Evolutionary conservation across 108 stramenopile species (phyloP), one percentile per base, ranked within the genome.

Genomic region (Parmales sp.): DNA sequence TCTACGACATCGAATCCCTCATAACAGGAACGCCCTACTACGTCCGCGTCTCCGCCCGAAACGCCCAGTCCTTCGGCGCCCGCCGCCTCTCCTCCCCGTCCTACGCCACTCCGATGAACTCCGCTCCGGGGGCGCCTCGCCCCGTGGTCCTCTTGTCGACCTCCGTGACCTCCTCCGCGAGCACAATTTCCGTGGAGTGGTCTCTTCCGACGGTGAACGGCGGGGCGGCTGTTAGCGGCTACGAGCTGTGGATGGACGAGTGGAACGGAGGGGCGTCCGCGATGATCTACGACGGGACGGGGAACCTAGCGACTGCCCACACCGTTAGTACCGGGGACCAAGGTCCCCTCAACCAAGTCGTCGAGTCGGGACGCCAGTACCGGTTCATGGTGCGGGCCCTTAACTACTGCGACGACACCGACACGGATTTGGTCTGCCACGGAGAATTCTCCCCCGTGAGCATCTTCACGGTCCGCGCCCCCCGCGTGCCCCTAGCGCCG

Each of bases 221-320:
- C 48, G 91, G 91, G 26, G 77, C 78, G 18, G 49, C 71, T 31
- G 77, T 90, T 16, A 85, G 82, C 13, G 90, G 91, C 38, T 93
- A 88, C 69, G 82, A 88, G 69, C 79, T 93, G 37, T 87, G 78
- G 82, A 85, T 93, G 80, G 90, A 89, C 65, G 78, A 85, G 25
- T 91, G 88, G 87, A 88, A 76, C 39, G 89, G 86, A 6, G 87
- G 86, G 7, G 72, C 60, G 22, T 69, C 74, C n/a, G 45, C 73
- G 16, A 64, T 89, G 72, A 82, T 88, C 19, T 90, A 86, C 69
- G 89, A 92, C 67, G 90, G 90, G 26, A 73, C 81, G 0, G 88
- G 80, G 28, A 73, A 74, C 39, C 81, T 80, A 6, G 66, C 66
- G 39, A 68, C 80, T 0, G 50, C 70, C 16, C 87, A 84, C 70